phyloP scores from a whole-genome alignment of 2,329 filamentous ascomycete species.

The Leptodontidium sp. region DNA sequence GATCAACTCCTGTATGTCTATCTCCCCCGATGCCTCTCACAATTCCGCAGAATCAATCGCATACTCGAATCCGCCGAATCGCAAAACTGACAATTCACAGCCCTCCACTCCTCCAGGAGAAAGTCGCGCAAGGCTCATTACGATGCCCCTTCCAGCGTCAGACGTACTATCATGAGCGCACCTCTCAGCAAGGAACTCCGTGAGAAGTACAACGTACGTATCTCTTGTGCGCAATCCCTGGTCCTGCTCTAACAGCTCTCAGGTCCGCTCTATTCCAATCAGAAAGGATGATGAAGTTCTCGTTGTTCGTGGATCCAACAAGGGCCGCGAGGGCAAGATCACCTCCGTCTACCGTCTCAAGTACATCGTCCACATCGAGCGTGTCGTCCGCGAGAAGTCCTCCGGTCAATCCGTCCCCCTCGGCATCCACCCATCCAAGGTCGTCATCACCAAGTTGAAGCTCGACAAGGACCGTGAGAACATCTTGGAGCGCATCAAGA shows the following conservation, averaged over 20 bases:
- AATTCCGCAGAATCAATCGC: neutral
- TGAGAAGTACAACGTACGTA: constrained; percentile 96
- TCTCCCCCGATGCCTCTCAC: constrained; percentile 17
- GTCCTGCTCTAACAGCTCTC: constrained; percentile 29
- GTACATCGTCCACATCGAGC: constrained; percentile 97
- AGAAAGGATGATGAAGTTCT: constrained; percentile 97
- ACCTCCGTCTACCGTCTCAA: constrained; percentile 98
- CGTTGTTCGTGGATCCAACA: constrained; percentile 92
- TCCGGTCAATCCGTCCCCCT: constrained; percentile 95
- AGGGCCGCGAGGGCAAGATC: constrained; percentile 98
- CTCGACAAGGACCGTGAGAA: constrained; percentile 93
- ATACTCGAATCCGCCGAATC: neutral
- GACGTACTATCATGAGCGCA: constrained; percentile 97
- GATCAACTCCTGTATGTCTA: constrained; percentile 65
- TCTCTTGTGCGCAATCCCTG: neutral
- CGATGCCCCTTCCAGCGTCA: constrained; percentile 90
- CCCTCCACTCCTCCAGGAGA: constrained; percentile 83
- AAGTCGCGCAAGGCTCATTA: constrained; percentile 99
- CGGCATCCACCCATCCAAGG: constrained; percentile 95
- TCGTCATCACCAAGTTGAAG: constrained; percentile 99
- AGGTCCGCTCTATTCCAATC: constrained; percentile 96
- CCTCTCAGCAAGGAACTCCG: constrained; percentile 95
- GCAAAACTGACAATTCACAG: constrained; percentile 49
- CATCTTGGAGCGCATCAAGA: constrained; percentile 86
- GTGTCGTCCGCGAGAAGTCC: constrained; percentile 95